Base-by-base conservation (phyloP, 495 filamentous ascomycete genomes). In the Friedmanniomyces simplex region DNA sequence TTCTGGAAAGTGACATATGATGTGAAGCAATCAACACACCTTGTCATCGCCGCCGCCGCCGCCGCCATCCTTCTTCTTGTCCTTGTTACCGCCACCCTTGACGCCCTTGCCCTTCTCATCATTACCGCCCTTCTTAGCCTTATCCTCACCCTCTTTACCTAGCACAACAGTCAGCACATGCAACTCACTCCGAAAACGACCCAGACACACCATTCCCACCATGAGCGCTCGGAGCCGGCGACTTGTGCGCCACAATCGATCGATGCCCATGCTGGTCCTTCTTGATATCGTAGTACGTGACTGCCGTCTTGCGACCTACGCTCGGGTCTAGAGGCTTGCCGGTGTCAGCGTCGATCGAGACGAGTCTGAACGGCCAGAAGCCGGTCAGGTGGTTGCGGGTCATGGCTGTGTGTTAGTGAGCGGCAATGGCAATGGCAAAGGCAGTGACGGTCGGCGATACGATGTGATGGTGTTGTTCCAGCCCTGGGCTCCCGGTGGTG, bases 251-350 rank as follows among this genome's bases (percentile, higher is more conserved):
- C 1, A 61, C 42, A 18, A 62, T 28, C 3, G 22, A 18, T 1
- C 46, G 46, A 1, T 39, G 49, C 3, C 60, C 60, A 21, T 58
- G 37, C 2, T 16, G 20, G 50, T 50, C 51, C 43, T 62, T 62
- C 42, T 59, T 58, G 55, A 62, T 51, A 24, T 59, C 55, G 50
- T 58, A 62, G 43, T 51, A 60, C 51, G 39, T 52, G 52, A 50
- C 30, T 1, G 49, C 10, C 20, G 16, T 43, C 45, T 36, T 41
- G 12, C 28, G 45, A 14, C 59, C 54, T 22, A 53, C 37, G 58
- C 42, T 59, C 2, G 50, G 39, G 28, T 59, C 57, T 47, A 59
- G 24, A 12, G 58, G 58, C 58, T 61, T 39, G 43, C 52, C 34
- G 21, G 52, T 61, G 52, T 61, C 58, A 61, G 58, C 53, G 25